Base-by-base conservation (phyloP, 306 rosid species). In the apple (Malus domestica) region DNA sequence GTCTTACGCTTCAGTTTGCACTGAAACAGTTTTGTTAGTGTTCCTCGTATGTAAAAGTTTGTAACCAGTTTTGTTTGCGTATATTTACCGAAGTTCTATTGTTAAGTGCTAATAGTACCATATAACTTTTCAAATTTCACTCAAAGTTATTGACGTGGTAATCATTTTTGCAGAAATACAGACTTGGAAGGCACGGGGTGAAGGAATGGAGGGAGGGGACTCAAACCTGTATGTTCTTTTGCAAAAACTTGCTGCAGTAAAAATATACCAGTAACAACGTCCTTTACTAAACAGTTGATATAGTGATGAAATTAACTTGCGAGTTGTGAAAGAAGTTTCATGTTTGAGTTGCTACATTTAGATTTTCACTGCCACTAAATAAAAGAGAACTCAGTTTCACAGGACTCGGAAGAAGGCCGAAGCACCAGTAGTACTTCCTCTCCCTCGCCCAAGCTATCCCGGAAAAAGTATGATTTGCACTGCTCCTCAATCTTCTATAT, bases 111-210 rank as follows among this genome's bases (percentile, higher is more conserved):
- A 49, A 49, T 49, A 18, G 6, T 42, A 49, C 19, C 5, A 15
- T 16, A 49, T 2, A 49, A 49, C 7, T 49, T 15, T 49, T 49
- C 16, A 15, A 49, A 49, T 8, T 19, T 72, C 42, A 40, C 16
- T 59, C 40, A 54, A 60, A 44, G 70, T 61, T 19, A 16, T 59
- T 40, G 58, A 59, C 27, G 68, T 59, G 55, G 22, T 45, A 27
- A 62, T 40, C 67, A 32, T 69, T 10, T 29, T 20, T 60, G 62
- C 70, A 77, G 80, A 77, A 69, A 51, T 77, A 77, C 80, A 69
- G 80, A 77, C 75, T 68, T 59, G 75, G 80, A 38, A 76, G 35
- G 55, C 42, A 25, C 55, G 20, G 27, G 14, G 13, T 60, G 69
- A 77, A 69, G 70, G 75, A 77, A 46, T 69, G 75, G 80, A 69